phyloP scores from a whole-genome alignment of 2,329 filamentous ascomycete genomes.

The Botrytis cinerea region DNA sequence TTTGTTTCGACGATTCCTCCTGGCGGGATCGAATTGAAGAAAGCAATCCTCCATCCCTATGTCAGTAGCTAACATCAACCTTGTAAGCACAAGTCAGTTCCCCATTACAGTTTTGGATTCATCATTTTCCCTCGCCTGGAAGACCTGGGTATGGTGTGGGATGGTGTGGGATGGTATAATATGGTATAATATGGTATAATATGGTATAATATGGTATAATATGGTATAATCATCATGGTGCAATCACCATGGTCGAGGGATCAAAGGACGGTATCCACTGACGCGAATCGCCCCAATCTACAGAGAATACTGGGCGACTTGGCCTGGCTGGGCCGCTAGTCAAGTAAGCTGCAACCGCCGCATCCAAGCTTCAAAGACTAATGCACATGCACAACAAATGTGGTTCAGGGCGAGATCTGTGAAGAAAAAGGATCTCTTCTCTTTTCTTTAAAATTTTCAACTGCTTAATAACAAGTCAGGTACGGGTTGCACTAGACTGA shows the following conservation, averaged over 20 bases:
- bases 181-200: no score
- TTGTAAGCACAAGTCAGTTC: background rate
- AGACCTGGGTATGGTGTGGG: no score
- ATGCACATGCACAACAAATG: background rate
- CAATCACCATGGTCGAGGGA: no score
- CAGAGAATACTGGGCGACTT: background rate
- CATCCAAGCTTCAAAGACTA: slow-evolving; percentile 12
- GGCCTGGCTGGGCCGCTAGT: background rate
- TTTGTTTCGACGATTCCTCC: background rate
- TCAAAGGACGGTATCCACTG: background rate
- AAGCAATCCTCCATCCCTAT: background rate
- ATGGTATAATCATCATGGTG: no score
- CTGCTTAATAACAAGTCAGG: background rate
- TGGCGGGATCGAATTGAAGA: background rate
- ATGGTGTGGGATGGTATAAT: no score
- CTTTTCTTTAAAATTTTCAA: background rate
- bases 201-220: no score
- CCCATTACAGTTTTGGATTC: background rate
- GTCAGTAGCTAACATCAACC: background rate
- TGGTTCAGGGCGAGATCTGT: slow-evolving; percentile 10
- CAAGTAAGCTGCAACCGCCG: slow-evolving; percentile 1
- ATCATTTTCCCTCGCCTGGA: background rate
- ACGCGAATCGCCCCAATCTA: background rate
- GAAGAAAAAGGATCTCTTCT: background rate
- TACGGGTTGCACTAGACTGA: background rate